Percentiles rank a stretch among this genome's conserved stretches.
Conservation (phyloP, 2,329 filamentous ascomycete species). For the Aspergillus intermedius region DNA sequence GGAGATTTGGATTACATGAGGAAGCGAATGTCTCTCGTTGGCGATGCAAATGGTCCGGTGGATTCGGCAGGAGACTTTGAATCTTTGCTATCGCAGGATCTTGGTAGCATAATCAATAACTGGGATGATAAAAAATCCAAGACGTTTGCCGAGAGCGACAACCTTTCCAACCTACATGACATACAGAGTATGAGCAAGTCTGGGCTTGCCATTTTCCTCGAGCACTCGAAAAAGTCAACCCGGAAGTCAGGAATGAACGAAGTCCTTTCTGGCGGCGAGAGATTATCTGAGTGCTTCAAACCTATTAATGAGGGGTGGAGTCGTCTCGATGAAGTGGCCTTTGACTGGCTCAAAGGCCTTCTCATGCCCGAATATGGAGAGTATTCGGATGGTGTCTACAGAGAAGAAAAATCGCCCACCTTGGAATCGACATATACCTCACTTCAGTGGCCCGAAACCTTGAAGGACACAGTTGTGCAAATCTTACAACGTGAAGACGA, state of each 20-base stretch:
- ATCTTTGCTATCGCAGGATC: conserved; percentile 34
- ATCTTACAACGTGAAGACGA: conserved; percentile 51
- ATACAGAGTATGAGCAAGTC: conserved; percentile 42
- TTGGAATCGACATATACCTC: conserved; percentile 45
- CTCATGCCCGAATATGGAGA: conserved; percentile 37
- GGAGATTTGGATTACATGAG: conserved; percentile 37
- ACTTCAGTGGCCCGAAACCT: conserved; percentile 49
- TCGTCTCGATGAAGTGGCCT: conserved; percentile 47
- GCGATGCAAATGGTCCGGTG: conserved; percentile 11
- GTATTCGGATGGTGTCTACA: conserved; percentile 3
- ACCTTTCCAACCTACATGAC: conserved; percentile 43
- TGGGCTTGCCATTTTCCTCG: conserved; percentile 51
- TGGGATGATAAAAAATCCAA: conserved; percentile 43
- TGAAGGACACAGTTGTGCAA: conserved; percentile 51
- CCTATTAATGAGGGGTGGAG: conserved; percentile 43
- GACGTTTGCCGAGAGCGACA: conserved; percentile 43
- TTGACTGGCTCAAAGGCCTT: conserved; percentile 48
- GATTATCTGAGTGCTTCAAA: conserved; percentile 36
- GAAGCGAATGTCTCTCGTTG: conserved; percentile 17
- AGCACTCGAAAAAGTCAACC: conserved; percentile 45
- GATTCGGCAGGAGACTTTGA: conserved; percentile 16
- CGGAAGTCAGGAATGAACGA: conserved; percentile 36
- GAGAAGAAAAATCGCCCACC: conserved; percentile 9
- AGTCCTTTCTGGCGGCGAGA: conserved; percentile 32
- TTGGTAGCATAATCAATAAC: conserved; percentile 37